phyloP scores from a whole-genome alignment of 805 yeast species.

The Ogataea henricii region DNA sequence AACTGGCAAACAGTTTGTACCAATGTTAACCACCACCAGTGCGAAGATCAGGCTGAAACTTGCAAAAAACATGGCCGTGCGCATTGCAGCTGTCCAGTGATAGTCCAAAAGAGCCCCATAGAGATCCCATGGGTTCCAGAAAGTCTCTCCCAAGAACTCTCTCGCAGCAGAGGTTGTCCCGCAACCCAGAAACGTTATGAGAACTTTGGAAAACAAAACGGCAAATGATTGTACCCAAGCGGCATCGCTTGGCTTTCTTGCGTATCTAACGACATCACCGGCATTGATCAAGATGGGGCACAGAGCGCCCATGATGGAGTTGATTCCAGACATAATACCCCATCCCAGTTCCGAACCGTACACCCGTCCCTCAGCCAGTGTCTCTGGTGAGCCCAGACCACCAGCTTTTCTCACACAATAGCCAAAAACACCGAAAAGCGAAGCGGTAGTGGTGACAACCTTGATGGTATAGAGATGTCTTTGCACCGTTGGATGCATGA shows the following conservation, averaged over 20 bases:
- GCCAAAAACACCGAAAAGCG: constrained; percentile 14
- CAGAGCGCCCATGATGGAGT: constrained; percentile 19
- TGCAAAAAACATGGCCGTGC: constrained; percentile 25
- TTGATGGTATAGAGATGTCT: constrained; percentile 17
- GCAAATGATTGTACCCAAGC: constrained; percentile 16
- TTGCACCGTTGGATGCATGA: constrained; percentile 14
- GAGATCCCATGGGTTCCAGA: constrained; percentile 32
- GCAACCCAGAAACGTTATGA: constrained; percentile 16
- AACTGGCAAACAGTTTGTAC: constrained; percentile 22
- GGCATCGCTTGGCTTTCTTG: constrained; percentile 12
- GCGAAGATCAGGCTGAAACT: constrained; percentile 14
- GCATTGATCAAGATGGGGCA: constrained; percentile 19
- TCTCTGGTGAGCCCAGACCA: constrained; percentile 15
- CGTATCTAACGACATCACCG: constrained; percentile 19
- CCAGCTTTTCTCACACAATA: constrained; percentile 17
- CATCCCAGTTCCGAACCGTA: constrained; percentile 7
- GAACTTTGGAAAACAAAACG: constrained; percentile 12
- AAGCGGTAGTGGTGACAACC: constrained; percentile 11
- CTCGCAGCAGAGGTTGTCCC: constrained; percentile 14
- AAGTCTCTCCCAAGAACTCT: constrained; percentile 17
- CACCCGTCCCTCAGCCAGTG: constrained; percentile 1
- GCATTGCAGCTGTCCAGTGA: constrained; percentile 27
- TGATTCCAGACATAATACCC: constrained; percentile 14
- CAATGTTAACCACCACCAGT: constrained; percentile 29
- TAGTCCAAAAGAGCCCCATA: constrained; percentile 25